Percentiles rank a stretch among this genome's conserved stretches.
Conservation (phyloP, 78 protist species). For the Emiliania huxleyi region DNA sequence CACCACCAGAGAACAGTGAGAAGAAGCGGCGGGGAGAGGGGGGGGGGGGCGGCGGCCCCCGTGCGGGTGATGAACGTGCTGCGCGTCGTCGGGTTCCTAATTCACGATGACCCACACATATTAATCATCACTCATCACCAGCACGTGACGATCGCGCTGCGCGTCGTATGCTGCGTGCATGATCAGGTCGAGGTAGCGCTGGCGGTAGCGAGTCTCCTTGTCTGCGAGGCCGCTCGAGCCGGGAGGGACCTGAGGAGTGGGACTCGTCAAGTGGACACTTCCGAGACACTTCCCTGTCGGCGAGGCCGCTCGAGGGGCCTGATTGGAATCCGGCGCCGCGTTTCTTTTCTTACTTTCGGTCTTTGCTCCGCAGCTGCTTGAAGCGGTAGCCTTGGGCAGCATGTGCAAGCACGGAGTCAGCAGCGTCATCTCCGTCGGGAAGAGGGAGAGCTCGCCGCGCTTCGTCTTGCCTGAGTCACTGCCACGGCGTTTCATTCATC, state of each 20-base stretch:
- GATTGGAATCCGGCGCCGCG: no score
- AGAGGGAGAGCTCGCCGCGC: conserved; percentile 94
- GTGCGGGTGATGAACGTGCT: background rate
- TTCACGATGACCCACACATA: no score
- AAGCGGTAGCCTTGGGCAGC: conserved; percentile 82
- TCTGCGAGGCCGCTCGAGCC: conserved; percentile 42
- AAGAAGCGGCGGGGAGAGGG: no score
- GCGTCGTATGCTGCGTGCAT: background rate
- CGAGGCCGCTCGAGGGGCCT: no score
- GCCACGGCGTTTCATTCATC: no score
- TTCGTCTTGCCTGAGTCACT: conserved; percentile 80
- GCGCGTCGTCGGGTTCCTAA: background rate
- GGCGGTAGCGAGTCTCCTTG: conserved; percentile 83
- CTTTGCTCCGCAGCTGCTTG: conserved; percentile 54
- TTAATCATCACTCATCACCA: no score
- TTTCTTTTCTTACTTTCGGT: no score
- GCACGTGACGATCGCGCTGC: background rate
- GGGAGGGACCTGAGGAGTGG: no score
- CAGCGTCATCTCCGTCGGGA: conserved; percentile 71
- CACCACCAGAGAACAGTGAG: no score
- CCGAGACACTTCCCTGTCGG: no score
- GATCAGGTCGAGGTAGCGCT: conserved; percentile 71
- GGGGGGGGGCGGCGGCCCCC: background rate
- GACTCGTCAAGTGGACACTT: no score
- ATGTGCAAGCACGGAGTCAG: conserved; percentile 97